phyloP scores from a whole-genome alignment of 192 early-diverging fungal genomes.

The Mortierella claussenii region DNA sequence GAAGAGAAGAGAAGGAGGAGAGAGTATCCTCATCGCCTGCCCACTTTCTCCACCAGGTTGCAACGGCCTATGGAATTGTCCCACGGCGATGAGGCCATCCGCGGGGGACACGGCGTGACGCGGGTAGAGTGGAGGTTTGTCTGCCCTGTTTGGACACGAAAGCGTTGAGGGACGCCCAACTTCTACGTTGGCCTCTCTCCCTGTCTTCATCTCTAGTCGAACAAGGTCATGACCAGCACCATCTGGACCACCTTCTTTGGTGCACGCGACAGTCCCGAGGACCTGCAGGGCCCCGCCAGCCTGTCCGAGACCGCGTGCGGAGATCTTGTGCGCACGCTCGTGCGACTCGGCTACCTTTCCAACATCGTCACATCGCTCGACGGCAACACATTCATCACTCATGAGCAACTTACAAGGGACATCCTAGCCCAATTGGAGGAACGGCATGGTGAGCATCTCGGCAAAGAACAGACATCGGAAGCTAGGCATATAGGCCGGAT shows the following conservation, averaged over 20 bases:
- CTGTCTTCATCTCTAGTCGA: neutral
- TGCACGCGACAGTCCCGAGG: conserved; percentile 17
- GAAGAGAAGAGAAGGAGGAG: too few relatives aligned
- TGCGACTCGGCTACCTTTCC: conserved; percentile 30
- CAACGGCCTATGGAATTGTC: too few relatives aligned
- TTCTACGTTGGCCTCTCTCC: neutral
- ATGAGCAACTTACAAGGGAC: conserved; percentile 35
- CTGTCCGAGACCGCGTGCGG: conserved; percentile 45
- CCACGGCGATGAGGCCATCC: too few relatives aligned
- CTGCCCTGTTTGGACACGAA: too few relatives aligned
- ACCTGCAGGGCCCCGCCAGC: conserved; percentile 18
- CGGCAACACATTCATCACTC: conserved; percentile 46
- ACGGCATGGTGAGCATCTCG: conserved; percentile 16
- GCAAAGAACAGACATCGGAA: neutral
- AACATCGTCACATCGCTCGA: conserved; percentile 29
- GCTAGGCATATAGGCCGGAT: too few relatives aligned
- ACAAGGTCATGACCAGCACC: conserved; percentile 16
- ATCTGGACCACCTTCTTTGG: conserved; percentile 48
- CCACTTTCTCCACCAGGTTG: too few relatives aligned
- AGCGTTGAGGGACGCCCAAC: neutral
- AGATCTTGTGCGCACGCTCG: conserved; percentile 29
- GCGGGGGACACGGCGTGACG: too few relatives aligned
- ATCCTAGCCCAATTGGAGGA: conserved; percentile 17
- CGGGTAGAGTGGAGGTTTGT: too few relatives aligned
- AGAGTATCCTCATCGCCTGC: too few relatives aligned